Evolutionary conservation across 139 green algal genomes (phyloP), one percentile per base, ranked within the genome.

Genomic region (Chlorella vulgaris): DNA sequence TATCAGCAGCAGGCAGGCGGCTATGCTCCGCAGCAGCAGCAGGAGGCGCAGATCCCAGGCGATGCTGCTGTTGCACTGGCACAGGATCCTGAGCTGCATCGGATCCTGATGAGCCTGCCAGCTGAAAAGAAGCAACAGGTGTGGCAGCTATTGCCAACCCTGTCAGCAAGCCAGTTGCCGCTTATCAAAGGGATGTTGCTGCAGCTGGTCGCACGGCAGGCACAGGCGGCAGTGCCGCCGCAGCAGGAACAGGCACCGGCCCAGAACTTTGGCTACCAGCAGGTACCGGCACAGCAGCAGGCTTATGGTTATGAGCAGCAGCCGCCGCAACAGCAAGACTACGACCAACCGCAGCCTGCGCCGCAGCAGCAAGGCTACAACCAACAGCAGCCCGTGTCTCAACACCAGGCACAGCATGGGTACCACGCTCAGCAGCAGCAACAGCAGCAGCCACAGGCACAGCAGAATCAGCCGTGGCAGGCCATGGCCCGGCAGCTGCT

Each of bases 391-490:
- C 43, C 60, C 61, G 13, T 15, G 13, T 15, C 47, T n/a, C 65
- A 82, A 18, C 76, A 40, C 8, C 7, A 21, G 4, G 47, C 47
- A n/a, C n/a, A n/a, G n/a, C 47, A 22, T 15, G 47, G 47, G 47
- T 55, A 55, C 47, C 77, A 66, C 24, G 35, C 43, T n/a, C 40
- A 61, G 42, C 63, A 35, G 55, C 65, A 63, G 79, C 68, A 73
- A 36, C 66, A 51, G 36, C 67, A 74, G 67, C 67, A 76, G 69
- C 38, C 38, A 15, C 51, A 36, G 7, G 66, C 36, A 15, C 6
- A 10, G 35, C 80, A 69, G 77, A 61, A 60, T 42, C 62, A n/a
- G n/a, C n/a, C n/a, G n/a, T 78, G 70, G 70, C 70, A 65, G 31
- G 31, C 33, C 3, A 60, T 31, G 8, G 73, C 73, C 4, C 73